Percentiles rank a stretch among this genome's conserved stretches.
Conservation (phyloP, 768 basidiomycete species). For the Russula ochroleuca region DNA sequence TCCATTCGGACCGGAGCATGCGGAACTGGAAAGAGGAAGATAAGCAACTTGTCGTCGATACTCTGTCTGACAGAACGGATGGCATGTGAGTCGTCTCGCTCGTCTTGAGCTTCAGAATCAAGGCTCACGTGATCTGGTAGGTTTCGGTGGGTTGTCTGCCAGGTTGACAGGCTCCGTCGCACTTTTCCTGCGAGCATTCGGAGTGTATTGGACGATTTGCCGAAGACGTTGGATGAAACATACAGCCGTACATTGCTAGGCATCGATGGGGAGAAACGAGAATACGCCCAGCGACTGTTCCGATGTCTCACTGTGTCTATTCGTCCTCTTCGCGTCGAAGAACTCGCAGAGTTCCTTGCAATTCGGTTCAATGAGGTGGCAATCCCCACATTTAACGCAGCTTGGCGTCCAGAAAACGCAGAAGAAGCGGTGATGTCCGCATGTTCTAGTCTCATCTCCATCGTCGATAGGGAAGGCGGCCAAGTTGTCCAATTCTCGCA, state of each 20-base stretch:
- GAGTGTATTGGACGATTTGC: background rate
- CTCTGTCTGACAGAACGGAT: background rate
- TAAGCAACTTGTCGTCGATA: background rate
- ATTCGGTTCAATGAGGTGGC: background rate
- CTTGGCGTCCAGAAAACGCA: slow-evolving; percentile 1
- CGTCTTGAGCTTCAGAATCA: no score
- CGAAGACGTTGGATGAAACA: slow-evolving; percentile 1
- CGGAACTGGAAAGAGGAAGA: background rate
- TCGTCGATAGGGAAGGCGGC: background rate
- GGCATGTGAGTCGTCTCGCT: slow-evolving; percentile 10
- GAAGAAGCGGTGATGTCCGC: background rate
- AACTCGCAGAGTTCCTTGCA: slow-evolving; percentile 15
- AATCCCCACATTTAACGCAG: background rate
- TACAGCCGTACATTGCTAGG: background rate
- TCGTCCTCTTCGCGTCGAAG: slow-evolving; percentile 7
- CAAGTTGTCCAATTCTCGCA: slow-evolving; percentile 2
- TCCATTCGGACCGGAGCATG: background rate
- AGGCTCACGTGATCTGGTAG: background rate
- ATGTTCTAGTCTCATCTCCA: background rate
- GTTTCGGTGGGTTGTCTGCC: slow-evolving; percentile 15
- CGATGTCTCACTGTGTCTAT: slow-evolving; percentile 5
- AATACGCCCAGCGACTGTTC: slow-evolving; percentile 4
- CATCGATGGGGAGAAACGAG: background rate
- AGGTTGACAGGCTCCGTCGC: slow-evolving; percentile 1
- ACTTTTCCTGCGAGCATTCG: background rate